Evolutionary conservation across 2,329 filamentous ascomycete species (phyloP), one percentile per base, ranked within the genome.

Genomic region (Alternaria alternata): DNA sequence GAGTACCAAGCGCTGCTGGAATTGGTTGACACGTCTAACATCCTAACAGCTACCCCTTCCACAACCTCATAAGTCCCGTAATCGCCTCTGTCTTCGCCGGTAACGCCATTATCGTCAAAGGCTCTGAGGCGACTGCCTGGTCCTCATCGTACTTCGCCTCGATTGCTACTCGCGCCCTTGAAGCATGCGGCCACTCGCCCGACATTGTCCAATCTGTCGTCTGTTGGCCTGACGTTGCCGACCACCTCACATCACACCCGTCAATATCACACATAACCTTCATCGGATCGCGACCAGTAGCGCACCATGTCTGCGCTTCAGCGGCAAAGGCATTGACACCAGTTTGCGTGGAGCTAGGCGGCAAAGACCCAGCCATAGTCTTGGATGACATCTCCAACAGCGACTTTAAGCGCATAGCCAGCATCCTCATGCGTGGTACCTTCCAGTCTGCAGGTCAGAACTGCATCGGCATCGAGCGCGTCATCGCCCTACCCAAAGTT

Each of bases 381-480:
- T 88, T 98, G 41, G 93, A 97, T 77, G 93, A 95, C 42, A 85
- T 90, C 3, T 79, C 79, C 48, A 86, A 93, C 72, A 78, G 68
- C 52, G 82, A 87, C 70, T 84, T 98, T 60, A 80, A 87, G 5
- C 88, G 91, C 42, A 89, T 98, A 51, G 86, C 87, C 39, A 91
- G 93, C 63, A 91, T 96, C 64, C 87, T 98, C 63, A 89, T 99
- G 81, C 89, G 95, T 54, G 95, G 94, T 53, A 93, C 92, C 9
- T 99, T 98, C 81, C 95, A 99, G 79, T 93, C 93, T 52, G 90
- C 93, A 16, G 95, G 95, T 1, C 95, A 99, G 79, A 99, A 99
- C 81, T 99, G 95, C 80, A 94, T 99, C 74, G 95, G 95, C 56
- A 94, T 97, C 68, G 95, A 99, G 81, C 91, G 95, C 57, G 89